Evolutionary conservation across 345 rosid genomes (phyloP).

Genomic region (Gossypium longicalyx): DNA sequence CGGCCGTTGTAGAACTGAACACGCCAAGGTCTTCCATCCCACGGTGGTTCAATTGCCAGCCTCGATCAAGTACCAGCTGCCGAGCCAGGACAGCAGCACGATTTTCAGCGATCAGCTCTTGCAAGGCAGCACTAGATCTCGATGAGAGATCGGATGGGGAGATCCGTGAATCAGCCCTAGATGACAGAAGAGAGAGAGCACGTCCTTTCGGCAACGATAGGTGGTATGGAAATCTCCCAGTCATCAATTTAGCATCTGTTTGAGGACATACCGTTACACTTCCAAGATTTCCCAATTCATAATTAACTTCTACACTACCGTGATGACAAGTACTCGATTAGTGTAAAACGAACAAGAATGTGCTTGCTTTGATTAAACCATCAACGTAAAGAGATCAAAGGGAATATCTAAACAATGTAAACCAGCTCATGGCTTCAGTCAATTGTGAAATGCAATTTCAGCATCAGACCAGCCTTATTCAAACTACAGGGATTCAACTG

Average conservation of each 20-base stretch:
- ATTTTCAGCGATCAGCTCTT: conserved; percentile 46
- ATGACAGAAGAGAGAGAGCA: conserved; percentile 85
- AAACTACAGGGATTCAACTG: background rate
- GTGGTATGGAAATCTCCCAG: conserved; percentile 22
- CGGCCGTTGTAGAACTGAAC: background rate
- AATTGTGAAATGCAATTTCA: background rate
- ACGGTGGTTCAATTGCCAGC: conserved; percentile 21
- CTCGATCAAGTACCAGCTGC: conserved; percentile 32
- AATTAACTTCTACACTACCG: background rate
- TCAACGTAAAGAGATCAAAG: no score
- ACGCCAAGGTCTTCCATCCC: conserved; percentile 3
- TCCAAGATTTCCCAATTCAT: background rate
- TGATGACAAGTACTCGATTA: background rate
- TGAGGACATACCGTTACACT: background rate
- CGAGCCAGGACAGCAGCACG: conserved; percentile 36
- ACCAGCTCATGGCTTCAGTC: background rate
- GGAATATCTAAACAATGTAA: no score
- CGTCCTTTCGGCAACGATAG: conserved; percentile 24
- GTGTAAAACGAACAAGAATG: no score
- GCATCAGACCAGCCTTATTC: background rate
- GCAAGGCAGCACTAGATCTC: conserved; percentile 47
- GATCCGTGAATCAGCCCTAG: conserved; percentile 28
- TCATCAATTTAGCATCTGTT: conserved; percentile 21
- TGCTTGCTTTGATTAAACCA: background rate
- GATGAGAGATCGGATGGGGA: conserved; percentile 43